phyloP scores from a whole-genome alignment of 2,329 filamentous ascomycete genomes.

The Neopestalotiopsis rosae region DNA sequence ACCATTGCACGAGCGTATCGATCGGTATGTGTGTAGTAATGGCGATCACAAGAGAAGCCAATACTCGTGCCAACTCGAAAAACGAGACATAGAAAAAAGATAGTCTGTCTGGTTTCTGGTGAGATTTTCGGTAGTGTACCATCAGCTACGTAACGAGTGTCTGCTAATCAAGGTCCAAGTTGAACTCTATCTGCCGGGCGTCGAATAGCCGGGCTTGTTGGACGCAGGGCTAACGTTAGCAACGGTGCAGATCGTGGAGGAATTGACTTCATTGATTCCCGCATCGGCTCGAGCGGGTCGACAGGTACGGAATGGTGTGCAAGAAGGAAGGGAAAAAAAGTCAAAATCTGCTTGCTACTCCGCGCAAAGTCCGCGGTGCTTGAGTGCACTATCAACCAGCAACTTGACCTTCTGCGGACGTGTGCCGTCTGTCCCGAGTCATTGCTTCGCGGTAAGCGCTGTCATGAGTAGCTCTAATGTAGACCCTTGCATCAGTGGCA shows the following conservation, averaged over 20 bases:
- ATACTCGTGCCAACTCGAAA: no score
- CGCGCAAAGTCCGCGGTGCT: no score
- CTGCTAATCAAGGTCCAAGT: neutral
- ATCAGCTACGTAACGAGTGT: neutral
- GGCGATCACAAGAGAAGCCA: no score
- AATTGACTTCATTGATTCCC: slow-evolving; percentile 15
- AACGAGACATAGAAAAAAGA: no score
- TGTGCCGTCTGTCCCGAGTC: slow-evolving; percentile 10
- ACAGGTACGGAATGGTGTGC: no score
- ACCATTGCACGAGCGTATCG: no score
- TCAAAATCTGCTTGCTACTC: neutral
- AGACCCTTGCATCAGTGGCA: neutral
- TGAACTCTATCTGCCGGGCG: neutral
- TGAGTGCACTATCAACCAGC: no score
- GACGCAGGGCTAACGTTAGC: neutral
- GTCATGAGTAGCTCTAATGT: slow-evolving; percentile 3
- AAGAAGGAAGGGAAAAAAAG: neutral
- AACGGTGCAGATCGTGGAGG: neutral
- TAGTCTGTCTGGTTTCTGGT: no score
- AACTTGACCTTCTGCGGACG: neutral
- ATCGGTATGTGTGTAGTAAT: no score
- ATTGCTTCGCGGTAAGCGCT: slow-evolving; percentile 6
- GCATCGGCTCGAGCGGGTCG: slow-evolving; percentile 8
- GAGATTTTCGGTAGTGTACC: neutral
- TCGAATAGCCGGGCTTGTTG: neutral